These are phyloP conservation scores for Cercospora berteroae DNA, from an alignment of 2,329 filamentous ascomycete genomes.

Conservation along the genomic window DNA sequence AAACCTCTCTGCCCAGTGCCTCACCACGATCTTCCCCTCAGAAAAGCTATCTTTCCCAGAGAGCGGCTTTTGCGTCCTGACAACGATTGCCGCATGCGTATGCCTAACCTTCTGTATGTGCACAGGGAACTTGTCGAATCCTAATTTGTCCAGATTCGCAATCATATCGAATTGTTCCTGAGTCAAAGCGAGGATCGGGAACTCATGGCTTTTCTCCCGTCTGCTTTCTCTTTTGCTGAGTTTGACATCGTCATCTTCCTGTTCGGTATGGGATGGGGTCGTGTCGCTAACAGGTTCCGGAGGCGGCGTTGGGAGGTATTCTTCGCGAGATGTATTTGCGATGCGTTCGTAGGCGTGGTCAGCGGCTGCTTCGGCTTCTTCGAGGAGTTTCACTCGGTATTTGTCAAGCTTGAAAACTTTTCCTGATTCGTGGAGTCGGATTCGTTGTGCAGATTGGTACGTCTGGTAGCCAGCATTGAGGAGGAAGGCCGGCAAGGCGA, in stretches of 20 bases:
- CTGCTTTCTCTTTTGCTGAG: slow-evolving; percentile 26
- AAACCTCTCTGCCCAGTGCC: slow-evolving; percentile 80
- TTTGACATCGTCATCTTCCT: slow-evolving; percentile 2
- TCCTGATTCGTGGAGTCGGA: slow-evolving; percentile 66
- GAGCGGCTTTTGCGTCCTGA: slow-evolving; percentile 57
- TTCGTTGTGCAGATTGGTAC: slow-evolving; percentile 69
- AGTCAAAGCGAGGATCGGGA: slow-evolving; percentile 72
- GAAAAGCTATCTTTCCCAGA: slow-evolving; percentile 58
- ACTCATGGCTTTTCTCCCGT: slow-evolving; percentile 34
- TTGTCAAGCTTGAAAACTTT: slow-evolving; percentile 65
- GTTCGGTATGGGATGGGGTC: slow-evolving; percentile 31
- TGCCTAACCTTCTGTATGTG: slow-evolving; percentile 77
- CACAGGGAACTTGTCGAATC: slow-evolving; percentile 60
- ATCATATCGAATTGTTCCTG: slow-evolving; percentile 84
- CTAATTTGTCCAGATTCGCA: slow-evolving; percentile 65
- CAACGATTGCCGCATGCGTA: slow-evolving; percentile 86
- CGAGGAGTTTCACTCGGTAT: slow-evolving; percentile 74
- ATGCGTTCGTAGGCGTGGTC: slow-evolving; percentile 75
- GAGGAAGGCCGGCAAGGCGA: slow-evolving; percentile 70
- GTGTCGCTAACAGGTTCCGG: slow-evolving; percentile 28
- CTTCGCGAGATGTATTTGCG: slow-evolving; percentile 64
- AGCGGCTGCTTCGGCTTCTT: slow-evolving; percentile 70
- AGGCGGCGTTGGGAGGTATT: slow-evolving; percentile 61
- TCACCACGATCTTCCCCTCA: slow-evolving; percentile 74
- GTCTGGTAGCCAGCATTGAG: slow-evolving; percentile 76